phyloP scores from a whole-genome alignment of 768 basidiomycete genomes.

The Suillus bovinus region DNA sequence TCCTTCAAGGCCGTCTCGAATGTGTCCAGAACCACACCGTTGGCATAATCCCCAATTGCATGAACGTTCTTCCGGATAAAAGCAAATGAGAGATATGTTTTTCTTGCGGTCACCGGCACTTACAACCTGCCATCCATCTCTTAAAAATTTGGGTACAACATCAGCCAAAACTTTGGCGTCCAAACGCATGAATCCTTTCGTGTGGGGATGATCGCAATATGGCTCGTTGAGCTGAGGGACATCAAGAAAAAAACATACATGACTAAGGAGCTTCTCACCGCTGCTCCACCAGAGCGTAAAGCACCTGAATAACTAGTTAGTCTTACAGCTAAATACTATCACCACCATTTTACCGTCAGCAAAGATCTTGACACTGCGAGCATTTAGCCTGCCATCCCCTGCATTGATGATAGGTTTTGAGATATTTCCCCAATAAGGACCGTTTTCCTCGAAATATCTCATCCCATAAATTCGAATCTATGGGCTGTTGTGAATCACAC shows the following conservation, averaged over 20 bases:
- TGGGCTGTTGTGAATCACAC: constrained; percentile 9
- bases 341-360: constrained; percentile 43
- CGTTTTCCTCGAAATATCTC: constrained; percentile 67
- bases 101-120: constrained; percentile 28
- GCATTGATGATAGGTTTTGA: constrained; percentile 54
- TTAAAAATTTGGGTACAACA: constrained; percentile 67
- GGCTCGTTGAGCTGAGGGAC: constrained; percentile 67
- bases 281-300: constrained; percentile 86
- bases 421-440: constrained; percentile 73
- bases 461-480: constrained; percentile 80
- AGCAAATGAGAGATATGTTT: neutral
- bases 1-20: constrained; percentile 71
- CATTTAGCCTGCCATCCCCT: constrained; percentile 62
- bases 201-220: constrained; percentile 76
- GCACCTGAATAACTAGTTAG: constrained; percentile 57
- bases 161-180: constrained; percentile 59
- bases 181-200: constrained; percentile 77
- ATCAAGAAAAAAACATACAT: constrained; percentile 2
- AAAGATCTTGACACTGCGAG: constrained; percentile 80
- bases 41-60: constrained; percentile 87
- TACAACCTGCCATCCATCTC: constrained; percentile 91
- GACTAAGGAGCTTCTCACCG: constrained; percentile 45
- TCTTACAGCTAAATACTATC: neutral
- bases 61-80: constrained; percentile 68
- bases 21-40: constrained; percentile 77